A percentile compares a stretch with the other conserved stretches of the same genome.
Conservation (phyloP, 441 rosid species). For the Gossypium davidsonii region DNA sequence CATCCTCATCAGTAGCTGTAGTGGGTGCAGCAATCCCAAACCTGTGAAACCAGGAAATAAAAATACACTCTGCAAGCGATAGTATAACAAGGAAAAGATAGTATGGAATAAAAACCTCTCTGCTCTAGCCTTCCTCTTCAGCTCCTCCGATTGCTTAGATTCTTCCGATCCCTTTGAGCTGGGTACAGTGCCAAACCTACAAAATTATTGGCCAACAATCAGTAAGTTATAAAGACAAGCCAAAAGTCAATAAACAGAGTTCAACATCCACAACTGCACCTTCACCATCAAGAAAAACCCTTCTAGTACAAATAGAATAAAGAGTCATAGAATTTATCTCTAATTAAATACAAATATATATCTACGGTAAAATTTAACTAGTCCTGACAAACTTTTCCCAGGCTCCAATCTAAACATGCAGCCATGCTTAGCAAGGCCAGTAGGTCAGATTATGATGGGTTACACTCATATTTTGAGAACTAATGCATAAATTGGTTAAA, state of each 20-base stretch:
- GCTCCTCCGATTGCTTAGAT: slow-evolving; percentile 55
- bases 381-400: neutral
- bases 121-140: slow-evolving; percentile 86
- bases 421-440: neutral
- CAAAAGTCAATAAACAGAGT: neutral
- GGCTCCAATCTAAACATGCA: neutral
- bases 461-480: neutral
- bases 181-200: slow-evolving; percentile 54
- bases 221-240: neutral
- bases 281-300: neutral
- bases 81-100: neutral
- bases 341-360: neutral
- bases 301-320: neutral
- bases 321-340: neutral
- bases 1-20: slow-evolving; percentile 46
- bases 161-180: slow-evolving; percentile 31
- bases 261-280: neutral
- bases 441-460: neutral
- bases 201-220: slow-evolving; percentile 13
- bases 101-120: slow-evolving; percentile 51
- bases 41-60: slow-evolving; percentile 27
- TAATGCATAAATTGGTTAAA: neutral
- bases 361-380: neutral
- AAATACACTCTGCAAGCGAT: neutral
- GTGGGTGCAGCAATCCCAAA: slow-evolving; percentile 63